Evolutionary conservation across 1,284 basidiomycete genomes (phyloP), one percentile per base, ranked within the genome.

Genomic region (Marasmius fiardii): DNA sequence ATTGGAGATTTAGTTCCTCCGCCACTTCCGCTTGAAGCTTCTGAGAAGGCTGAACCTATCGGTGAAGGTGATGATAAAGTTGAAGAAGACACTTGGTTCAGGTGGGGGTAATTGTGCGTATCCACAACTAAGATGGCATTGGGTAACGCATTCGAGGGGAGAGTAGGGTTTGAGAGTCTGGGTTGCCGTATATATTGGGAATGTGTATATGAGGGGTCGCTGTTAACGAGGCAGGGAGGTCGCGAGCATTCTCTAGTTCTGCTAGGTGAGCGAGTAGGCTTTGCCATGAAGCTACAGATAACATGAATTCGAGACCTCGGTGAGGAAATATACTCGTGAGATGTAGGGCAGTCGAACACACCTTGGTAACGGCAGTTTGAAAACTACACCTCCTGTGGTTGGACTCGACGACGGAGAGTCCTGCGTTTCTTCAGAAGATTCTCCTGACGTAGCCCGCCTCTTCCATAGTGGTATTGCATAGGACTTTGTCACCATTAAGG

Each of bases 381-480:
- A 67, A 23, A 82, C 71, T 44, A 85, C 74, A 35, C 77, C 72
- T 16, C 28, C 26, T 10, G 16, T 41, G 6, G 39, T 41, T 41
- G 39, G n/a, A 16, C n/a, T 41, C 23, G 69, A 63, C 48, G 65
- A 55, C 34, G 63, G 62, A 16, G 58, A 52, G 48, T 61, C 66
- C 48, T 63, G 64, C 26, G 73, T 67, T 12, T 66, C 68, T 12
- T 63, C 57, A 16, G 71, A 67, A 54, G 61, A 11, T 66, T 64
- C 53, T 68, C 68, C 21, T 57, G 62, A 18, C 56, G 58, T 55
- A 16, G 61, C 51, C 54, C 67, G 70, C 61, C 70, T 72, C 68
- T 76, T 83, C 84, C 85, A 88, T 41, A 87, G 67, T 0, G 85
- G 83, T 54, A 88, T 71, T 0, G 80, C 74, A 58, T 84, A 85